Conservation (phyloP, 2,329 filamentous ascomycete species). For the Trichoderma citrinoviride region DNA sequence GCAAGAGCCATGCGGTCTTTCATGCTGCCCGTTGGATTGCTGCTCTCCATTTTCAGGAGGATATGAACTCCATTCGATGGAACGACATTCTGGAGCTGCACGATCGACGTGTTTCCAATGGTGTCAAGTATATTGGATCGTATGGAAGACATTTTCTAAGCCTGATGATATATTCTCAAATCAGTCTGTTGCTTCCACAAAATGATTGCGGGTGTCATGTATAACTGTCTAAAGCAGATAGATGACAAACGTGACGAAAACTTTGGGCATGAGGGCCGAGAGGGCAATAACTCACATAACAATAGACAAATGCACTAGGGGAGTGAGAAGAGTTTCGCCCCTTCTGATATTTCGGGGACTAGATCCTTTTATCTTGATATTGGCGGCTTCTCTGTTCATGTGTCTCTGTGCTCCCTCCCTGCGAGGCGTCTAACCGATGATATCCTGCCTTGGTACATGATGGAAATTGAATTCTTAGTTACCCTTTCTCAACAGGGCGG, state of each 20-base stretch:
- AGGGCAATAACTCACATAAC: too few species aligned
- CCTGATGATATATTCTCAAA: too few species aligned
- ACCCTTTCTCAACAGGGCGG: neutral
- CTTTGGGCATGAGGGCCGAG: too few species aligned
- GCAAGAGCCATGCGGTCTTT: conserved; percentile 18
- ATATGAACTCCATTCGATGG: conserved; percentile 9
- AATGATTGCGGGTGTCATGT: too few species aligned
- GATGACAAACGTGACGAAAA: too few species aligned
- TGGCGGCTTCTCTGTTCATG: too few species aligned
- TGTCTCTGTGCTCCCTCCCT: neutral
- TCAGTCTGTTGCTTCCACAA: neutral
- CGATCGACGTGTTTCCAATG: conserved; percentile 3
- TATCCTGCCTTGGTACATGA: neutral
- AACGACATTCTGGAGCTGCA: neutral
- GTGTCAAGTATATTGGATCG: conserved; percentile 3
- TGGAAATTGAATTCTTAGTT: neutral
- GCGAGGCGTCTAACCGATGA: neutral
- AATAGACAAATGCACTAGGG: too few species aligned
- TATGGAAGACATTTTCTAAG: neutral
- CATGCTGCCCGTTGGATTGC: conserved; percentile 13
- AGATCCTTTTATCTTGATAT: too few species aligned
- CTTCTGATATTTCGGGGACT: too few species aligned
- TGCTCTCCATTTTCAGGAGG: conserved; percentile 6
- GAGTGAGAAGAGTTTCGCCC: too few species aligned
- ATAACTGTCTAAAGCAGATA: too few species aligned